Evolutionary conservation across 169 alveolate species (phyloP), one percentile per base, ranked within the genome.

Genomic region (Cryptosporidium ryanae): DNA sequence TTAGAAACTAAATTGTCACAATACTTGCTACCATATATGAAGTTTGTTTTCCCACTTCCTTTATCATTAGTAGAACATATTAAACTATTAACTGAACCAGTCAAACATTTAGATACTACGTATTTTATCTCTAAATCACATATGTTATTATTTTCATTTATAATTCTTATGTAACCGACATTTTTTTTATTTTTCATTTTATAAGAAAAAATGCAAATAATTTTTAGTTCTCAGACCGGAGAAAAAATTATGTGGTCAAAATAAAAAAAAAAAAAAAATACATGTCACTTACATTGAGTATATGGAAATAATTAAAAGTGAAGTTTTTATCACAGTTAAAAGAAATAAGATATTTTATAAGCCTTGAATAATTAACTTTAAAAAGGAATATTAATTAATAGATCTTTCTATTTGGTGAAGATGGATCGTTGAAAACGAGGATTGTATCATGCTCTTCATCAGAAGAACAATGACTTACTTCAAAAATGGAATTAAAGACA

Each of bases 401-500:
- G 46, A 10, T n/a, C 6, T 12, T 52, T 52, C 27, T 1, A 21
- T 1, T 27, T 12, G 76, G 71, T 0, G 87, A 76, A 34, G 15
- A 55, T 17, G 71, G 64, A 0, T 76, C 87, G 59, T 76, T 76
- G 27, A 76, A 76, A 59, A 76, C 38, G 38, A 76, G 65, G 13
- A 59, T 13, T 43, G 63, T 27, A 25, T 59, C 25, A 43, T 59
- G 34, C 27, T 76, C 48, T 27, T 61, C 59, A 8, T 55, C 27
- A 7, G 43, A 55, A 27, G 21, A 49, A 25, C 63, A 46, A 21
- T 31, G 32, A 44, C 43, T 43, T 18, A 61, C 50, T 59, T 76
- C 87, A 76, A 76, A 90, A 5, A 76, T 63, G 32, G 71, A 43
- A 29, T 84, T 81, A 68, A 90, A 90, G 12, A 82, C 50, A 23